Percentiles rank a stretch among this genome's conserved stretches.
These are phyloP conservation scores for Cladosporium phlei DNA, from an alignment of 2,329 filamentous ascomycete genomes.

Conservation along the genomic window DNA sequence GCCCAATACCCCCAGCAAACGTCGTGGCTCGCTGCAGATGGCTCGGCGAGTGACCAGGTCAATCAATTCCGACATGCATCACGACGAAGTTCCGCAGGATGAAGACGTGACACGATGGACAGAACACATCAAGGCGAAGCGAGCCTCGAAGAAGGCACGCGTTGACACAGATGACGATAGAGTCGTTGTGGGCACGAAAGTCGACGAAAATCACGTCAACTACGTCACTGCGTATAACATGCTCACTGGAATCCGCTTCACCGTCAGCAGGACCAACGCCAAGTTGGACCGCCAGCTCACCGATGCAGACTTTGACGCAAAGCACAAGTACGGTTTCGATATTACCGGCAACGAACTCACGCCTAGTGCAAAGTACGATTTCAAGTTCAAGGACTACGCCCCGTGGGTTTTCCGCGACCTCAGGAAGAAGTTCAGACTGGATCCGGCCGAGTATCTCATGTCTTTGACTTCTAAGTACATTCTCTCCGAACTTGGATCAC, in stretches of 20 bases:
- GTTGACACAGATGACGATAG: constrained; percentile 87
- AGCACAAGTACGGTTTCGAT: constrained; percentile 98
- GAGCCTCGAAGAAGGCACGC: constrained; percentile 77
- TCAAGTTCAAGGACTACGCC: constrained; percentile 99
- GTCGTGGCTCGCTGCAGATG: constrained; percentile 78
- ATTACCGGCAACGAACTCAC: constrained; percentile 97
- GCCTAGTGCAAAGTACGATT: constrained; percentile 97
- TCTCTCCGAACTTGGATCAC: constrained; percentile 90
- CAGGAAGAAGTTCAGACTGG: constrained; percentile 78
- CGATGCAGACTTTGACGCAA: constrained; percentile 85
- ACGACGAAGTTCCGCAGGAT: constrained; percentile 75
- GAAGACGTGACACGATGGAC: constrained; percentile 90
- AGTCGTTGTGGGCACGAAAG: constrained; percentile 92
- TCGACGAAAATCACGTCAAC: constrained; percentile 94
- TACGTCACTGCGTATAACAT: constrained; percentile 99
- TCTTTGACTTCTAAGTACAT: constrained; percentile 98
- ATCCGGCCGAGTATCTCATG: constrained; percentile 97
- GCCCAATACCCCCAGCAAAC: constrained; percentile 57
- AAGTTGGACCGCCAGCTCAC: constrained; percentile 90
- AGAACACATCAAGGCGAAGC: constrained; percentile 85
- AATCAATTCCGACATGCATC: constrained; percentile 67
- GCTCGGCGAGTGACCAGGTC: constrained; percentile 77
- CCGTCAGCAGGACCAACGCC: constrained; percentile 91
- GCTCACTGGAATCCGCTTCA: constrained; percentile 96
- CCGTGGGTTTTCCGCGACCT: constrained; percentile 97